phyloP scores from a whole-genome alignment of 768 basidiomycete species.

The Tephrocybe rancida region DNA sequence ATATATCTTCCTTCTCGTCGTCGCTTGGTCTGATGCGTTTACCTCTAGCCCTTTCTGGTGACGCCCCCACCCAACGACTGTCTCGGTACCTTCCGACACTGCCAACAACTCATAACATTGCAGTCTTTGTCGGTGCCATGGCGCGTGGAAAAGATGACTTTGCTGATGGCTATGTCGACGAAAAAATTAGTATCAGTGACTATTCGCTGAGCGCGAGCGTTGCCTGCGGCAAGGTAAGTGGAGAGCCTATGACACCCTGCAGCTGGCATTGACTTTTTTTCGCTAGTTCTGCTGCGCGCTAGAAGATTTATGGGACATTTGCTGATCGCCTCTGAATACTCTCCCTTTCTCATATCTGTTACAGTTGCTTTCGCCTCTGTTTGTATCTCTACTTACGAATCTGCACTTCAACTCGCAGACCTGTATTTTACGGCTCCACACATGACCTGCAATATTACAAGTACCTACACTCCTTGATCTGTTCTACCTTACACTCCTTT shows the following conservation, averaged over 20 bases:
- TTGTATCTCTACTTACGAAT: slow-evolving; percentile 29
- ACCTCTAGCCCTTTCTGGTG: slow-evolving; percentile 85
- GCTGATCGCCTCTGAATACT: slow-evolving; percentile 32
- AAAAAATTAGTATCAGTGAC: slow-evolving; percentile 96
- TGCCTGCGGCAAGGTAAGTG: slow-evolving; percentile 92
- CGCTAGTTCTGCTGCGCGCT: slow-evolving; percentile 84
- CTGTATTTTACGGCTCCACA: slow-evolving; percentile 16
- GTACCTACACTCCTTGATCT: slow-evolving; percentile 9
- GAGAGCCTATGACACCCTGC: neutral
- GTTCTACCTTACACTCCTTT: slow-evolving; percentile 9
- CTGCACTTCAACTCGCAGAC: slow-evolving; percentile 52
- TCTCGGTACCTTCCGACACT: slow-evolving; percentile 85
- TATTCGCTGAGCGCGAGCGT: slow-evolving; percentile 92
- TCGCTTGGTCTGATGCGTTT: slow-evolving; percentile 1
- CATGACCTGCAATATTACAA: slow-evolving; percentile 3
- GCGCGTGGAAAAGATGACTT: slow-evolving; percentile 96
- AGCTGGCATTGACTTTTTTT: neutral
- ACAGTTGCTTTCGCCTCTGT: slow-evolving; percentile 4
- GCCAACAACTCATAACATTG: slow-evolving; percentile 86
- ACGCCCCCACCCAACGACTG: slow-evolving; percentile 79
- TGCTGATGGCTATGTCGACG: slow-evolving; percentile 91
- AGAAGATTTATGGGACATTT: slow-evolving; percentile 93
- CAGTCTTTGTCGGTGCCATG: slow-evolving; percentile 98
- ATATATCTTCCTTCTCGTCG: neutral
- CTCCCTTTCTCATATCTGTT: neutral